phyloP scores from a whole-genome alignment of 352 stramenopile species.

The Phytopythium litorale region DNA sequence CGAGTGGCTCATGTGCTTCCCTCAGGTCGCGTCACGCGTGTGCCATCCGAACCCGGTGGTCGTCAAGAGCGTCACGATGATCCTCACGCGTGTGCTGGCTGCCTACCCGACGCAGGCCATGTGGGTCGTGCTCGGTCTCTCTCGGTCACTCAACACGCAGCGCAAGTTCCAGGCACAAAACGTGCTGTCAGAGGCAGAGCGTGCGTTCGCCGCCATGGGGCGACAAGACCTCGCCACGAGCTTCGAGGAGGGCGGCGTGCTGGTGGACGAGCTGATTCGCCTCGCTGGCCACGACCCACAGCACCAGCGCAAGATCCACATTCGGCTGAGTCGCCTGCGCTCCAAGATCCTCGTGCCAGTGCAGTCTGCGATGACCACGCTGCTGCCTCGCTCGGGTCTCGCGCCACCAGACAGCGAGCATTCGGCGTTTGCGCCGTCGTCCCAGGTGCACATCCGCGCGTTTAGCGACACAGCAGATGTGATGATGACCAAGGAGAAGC shows the following conservation, averaged over 20 bases:
- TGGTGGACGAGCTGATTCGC: constrained; percentile 94
- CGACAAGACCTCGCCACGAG: constrained; percentile 72
- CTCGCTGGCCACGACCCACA: constrained; percentile 89
- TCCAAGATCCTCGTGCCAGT: constrained; percentile 78
- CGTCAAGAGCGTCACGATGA: constrained; percentile 87
- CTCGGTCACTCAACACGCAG: constrained; percentile 86
- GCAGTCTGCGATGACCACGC: constrained; percentile 69
- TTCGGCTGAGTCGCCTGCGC: constrained; percentile 65
- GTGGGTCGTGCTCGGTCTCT: constrained; percentile 96
- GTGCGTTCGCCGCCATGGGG: constrained; percentile 62
- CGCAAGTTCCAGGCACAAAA: constrained; percentile 55
- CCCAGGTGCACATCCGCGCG: constrained; percentile 82
- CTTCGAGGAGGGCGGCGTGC: constrained; percentile 80
- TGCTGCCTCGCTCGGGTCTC: constrained; percentile 61
- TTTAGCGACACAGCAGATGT: constrained; percentile 93
- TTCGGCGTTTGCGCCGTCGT: constrained; percentile 54
- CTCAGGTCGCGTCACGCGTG: constrained; percentile 97
- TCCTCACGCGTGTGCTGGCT: constrained; percentile 91
- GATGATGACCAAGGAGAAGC: constrained; percentile 98
- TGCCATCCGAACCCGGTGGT: constrained; percentile 88
- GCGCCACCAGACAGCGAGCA: constrained; percentile 51
- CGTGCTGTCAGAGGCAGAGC: constrained; percentile 56
- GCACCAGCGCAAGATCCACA: constrained; percentile 78
- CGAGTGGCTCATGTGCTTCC: constrained; percentile 97
- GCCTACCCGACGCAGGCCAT: constrained; percentile 96